These are phyloP conservation scores for Yamadazyma sp. DNA, from an alignment of 805 yeast species.

Conservation along the genomic window DNA sequence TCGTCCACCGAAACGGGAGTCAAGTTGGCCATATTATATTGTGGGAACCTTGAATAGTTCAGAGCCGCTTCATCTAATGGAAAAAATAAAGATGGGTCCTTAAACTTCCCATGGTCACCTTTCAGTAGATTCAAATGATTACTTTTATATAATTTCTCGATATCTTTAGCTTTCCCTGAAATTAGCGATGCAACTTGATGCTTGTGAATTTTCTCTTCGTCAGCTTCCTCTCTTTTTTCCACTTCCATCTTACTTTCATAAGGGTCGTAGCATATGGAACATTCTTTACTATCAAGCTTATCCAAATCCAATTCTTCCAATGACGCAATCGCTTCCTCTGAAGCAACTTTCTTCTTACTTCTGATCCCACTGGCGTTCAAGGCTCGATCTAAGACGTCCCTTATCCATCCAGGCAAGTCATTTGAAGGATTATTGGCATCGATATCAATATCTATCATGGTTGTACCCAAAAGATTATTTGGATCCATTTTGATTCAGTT, in stretches of 20 bases:
- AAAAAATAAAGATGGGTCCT: conserved; percentile 32
- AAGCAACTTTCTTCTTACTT: conserved; percentile 25
- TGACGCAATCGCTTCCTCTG: conserved; percentile 38
- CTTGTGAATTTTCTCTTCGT: background rate
- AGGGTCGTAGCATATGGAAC: conserved; percentile 42
- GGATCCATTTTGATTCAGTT: background rate
- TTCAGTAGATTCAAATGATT: background rate
- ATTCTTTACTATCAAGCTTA: conserved; percentile 19
- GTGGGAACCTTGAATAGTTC: conserved; percentile 26
- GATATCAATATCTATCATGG: conserved; percentile 19
- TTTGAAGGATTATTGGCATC: conserved; percentile 14
- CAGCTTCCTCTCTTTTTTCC: background rate
- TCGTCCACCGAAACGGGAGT: conserved; percentile 19
- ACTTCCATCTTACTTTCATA: conserved; percentile 17
- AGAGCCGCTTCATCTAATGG: conserved; percentile 27
- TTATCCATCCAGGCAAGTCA: conserved; percentile 30
- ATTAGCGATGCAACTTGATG: background rate
- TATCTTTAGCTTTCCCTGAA: background rate
- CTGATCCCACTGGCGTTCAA: conserved; percentile 28
- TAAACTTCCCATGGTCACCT: conserved; percentile 12
- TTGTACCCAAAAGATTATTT: conserved; percentile 4
- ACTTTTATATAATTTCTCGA: background rate
- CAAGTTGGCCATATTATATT: conserved; percentile 19
- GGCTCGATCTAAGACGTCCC: conserved; percentile 34
- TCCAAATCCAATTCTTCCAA: conserved; percentile 21